Conservation (phyloP, 768 basidiomycete genomes). For the Boletus vinaceobasis region DNA sequence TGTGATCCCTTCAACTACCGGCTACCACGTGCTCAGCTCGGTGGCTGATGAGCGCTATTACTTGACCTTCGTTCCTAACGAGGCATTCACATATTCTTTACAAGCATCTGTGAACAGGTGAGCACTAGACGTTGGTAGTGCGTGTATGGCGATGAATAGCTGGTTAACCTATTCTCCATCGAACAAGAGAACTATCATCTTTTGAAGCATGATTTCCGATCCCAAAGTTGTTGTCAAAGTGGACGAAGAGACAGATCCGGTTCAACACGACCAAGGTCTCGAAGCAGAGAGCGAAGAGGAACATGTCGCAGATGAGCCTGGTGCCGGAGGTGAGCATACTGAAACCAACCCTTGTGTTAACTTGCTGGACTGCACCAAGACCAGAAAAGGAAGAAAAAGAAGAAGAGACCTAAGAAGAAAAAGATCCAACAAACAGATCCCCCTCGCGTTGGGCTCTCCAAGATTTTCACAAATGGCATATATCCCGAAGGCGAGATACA, state of each 20-base stretch:
- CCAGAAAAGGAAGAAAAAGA: slow-evolving; percentile 89
- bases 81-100: neutral
- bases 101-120: neutral
- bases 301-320: slow-evolving; percentile 24
- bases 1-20: neutral
- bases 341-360: neutral
- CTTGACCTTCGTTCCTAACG: neutral
- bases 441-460: slow-evolving; percentile 83
- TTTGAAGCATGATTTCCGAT: slow-evolving; percentile 19
- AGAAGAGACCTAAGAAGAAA: slow-evolving; percentile 90
- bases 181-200: neutral
- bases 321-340: slow-evolving; percentile 26
- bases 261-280: slow-evolving; percentile 18
- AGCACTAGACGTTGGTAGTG: neutral
- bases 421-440: slow-evolving; percentile 84
- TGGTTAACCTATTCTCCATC: neutral
- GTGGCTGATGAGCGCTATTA: neutral
- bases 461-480: slow-evolving; percentile 80
- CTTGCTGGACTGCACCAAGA: slow-evolving; percentile 29
- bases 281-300: slow-evolving; percentile 36
- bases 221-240: slow-evolving; percentile 8
- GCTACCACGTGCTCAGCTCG: neutral
- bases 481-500: slow-evolving; percentile 92
- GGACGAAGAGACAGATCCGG: slow-evolving; percentile 12
- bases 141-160: neutral